These are phyloP conservation scores for Gigaspora rosea DNA, from an alignment of 192 early-diverging fungal genomes.

Conservation along the genomic window DNA sequence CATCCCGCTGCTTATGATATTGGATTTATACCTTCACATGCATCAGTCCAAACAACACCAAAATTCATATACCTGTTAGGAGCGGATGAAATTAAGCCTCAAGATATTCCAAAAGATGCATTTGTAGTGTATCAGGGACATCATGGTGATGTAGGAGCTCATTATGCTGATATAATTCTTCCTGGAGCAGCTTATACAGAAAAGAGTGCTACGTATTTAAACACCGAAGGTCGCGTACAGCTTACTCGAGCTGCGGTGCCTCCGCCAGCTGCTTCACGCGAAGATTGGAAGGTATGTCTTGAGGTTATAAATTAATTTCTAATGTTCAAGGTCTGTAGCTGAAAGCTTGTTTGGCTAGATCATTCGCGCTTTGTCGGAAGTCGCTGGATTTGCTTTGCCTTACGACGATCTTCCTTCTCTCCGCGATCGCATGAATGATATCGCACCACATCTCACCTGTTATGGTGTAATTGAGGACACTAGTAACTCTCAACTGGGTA, in stretches of 20 bases:
- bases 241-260: slow-evolving; percentile 89
- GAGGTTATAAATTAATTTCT: no score
- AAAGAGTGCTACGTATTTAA: slow-evolving; percentile 93
- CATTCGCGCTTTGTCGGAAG: slow-evolving; percentile 92
- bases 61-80: slow-evolving; percentile 91
- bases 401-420: slow-evolving; percentile 87
- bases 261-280: slow-evolving; percentile 86
- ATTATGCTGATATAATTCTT: slow-evolving; percentile 93
- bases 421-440: slow-evolving; percentile 83
- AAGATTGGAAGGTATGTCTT: slow-evolving; percentile 86
- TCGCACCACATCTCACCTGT: slow-evolving; percentile 81
- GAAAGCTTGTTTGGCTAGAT: slow-evolving; percentile 50
- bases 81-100: slow-evolving; percentile 81
- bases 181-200: slow-evolving; percentile 97
- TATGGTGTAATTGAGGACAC: slow-evolving; percentile 68
- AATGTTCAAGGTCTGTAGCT: background rate
- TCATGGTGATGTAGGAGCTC: slow-evolving; percentile 96
- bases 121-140: slow-evolving; percentile 99
- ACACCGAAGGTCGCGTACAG: slow-evolving; percentile 96
- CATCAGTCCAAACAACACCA: slow-evolving; percentile 31
- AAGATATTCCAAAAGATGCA: slow-evolving; percentile 81
- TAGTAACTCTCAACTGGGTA: slow-evolving; percentile 62
- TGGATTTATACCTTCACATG: slow-evolving; percentile 73
- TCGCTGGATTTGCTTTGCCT: slow-evolving; percentile 79
- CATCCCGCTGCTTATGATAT: slow-evolving; percentile 89